Evolutionary conservation across 345 rosid genomes (phyloP).

Genomic region (Sisymbrium irio): DNA sequence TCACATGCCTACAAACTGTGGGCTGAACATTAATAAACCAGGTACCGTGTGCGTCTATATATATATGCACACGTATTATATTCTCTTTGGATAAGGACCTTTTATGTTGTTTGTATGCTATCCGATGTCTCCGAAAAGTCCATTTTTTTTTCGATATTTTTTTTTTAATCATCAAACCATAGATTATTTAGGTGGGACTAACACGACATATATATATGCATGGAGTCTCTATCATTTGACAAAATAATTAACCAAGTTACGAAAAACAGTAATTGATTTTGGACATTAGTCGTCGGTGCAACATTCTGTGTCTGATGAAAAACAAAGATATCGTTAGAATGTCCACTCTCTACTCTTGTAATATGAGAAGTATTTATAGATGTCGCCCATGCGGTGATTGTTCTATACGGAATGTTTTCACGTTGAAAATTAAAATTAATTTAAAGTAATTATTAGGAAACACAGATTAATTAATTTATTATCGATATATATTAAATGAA

Average conservation of each 20-base stretch:
- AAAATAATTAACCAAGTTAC: background rate
- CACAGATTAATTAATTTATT: background rate
- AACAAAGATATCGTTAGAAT: background rate
- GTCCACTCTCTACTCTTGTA: background rate
- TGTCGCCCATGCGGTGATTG: background rate
- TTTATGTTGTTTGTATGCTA: background rate
- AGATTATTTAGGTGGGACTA: background rate
- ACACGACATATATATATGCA: background rate
- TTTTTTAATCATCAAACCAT: background rate
- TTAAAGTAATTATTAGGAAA: background rate
- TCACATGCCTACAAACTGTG: conserved; percentile 31
- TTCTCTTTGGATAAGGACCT: conserved; percentile 16
- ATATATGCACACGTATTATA: background rate
- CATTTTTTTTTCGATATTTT: no score
- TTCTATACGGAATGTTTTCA: background rate
- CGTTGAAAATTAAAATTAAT: background rate
- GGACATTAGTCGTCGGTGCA: no score
- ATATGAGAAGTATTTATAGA: background rate
- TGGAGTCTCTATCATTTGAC: conserved; percentile 6
- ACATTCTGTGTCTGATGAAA: no score
- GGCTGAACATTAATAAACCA: conserved; percentile 21
- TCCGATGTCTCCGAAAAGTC: background rate
- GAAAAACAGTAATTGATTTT: background rate
- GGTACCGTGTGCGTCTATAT: conserved; percentile 1
- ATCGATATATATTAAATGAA: background rate